Evolutionary conservation across 768 basidiomycete species (phyloP), one percentile per base, ranked within the genome.

Genomic region (Trametes meyenii): DNA sequence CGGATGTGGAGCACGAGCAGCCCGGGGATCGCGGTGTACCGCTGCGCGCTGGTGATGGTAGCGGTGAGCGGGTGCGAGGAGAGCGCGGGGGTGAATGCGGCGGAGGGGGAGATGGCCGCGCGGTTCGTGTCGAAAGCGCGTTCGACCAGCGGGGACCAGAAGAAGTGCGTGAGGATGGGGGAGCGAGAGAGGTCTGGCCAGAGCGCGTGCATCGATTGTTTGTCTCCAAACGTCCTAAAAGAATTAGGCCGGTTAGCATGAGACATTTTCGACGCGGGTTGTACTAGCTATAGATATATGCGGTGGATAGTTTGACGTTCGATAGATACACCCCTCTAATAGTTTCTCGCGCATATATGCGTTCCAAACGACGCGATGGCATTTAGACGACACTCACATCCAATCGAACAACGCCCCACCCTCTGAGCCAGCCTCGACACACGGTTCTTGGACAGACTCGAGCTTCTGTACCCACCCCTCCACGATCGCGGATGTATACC

Each of bases 1-100:
- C 85, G 81, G 33, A 87, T 61, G 66, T 87, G 85, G 0, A 87
- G 66, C 12, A 79, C 86, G 29, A 88, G 75, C 3, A 88, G 71
- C 11, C 85, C 84, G 69, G 76, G 68, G 71, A 87, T 39, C n/a
- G 69, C 66, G 24, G 73, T 35, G 19, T 62, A 70, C 33, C 68
- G 66, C 44, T 50, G 36, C 14, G 52, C 64, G 55, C 29, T 61
- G 40, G 40, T 46, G 23, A 42, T 38, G 36, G n/a, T n/a, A n/a
- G n/a, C n/a, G n/a, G 16, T 38, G 3, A 36, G 50, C n/a, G 16
- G 43, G 59, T 42, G 42, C 21, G 60, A 19, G 57, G 60, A 53
- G 62, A 67, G 65, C 23, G 55, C 51, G 17, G 62, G 66, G 29
- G 24, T 48, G 56, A 33, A 40, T 17, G 50, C 33, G 52, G 33